Base-by-base conservation (phyloP, 345 rosid species). In the Erodium maritimum region DNA sequence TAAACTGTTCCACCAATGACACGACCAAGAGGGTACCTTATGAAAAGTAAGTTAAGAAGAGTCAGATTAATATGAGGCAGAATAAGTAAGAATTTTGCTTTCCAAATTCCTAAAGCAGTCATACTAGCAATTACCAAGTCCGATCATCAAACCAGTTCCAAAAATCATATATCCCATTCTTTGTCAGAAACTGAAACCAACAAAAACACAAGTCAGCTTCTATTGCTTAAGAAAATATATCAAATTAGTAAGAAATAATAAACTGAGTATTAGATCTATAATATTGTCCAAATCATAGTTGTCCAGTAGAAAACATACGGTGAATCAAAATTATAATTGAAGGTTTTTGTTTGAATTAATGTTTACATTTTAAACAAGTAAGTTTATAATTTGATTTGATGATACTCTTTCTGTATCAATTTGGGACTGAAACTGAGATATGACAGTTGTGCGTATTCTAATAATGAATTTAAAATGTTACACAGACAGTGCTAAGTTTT, bases 1-100 rank as follows among this genome's bases (percentile, higher is more conserved):
- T 87, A 93, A 75, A 93, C 99, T 67, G 99, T 87, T 73, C 99
- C 97, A 63, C 97, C 97, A 68, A 90, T 89, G 67, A 93, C 99
- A 72, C 88, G 87, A 22, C 95, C 95, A 55, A 89, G 88, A 50
- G 97, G 97, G 69, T 86, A 86, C 95, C 97, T 90, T 51, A 53
- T 42, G 64, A 52, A 55, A 51, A 24, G 55, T 45, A 65, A 17
- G 22, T 5, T 10, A 29, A 42, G 58, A 29, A 29, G 37, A 48
- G 24, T 55, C 45, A 12, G 24, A 12, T 50, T 6, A 29, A 23
- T 22, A 24, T 34, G 17, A 46, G 55, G 48, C 5, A 25, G 19
- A 67, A 20, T 9, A 59, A 56, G 21, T 51, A 58, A 58, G 9
- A 58, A 22, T 58, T 37, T 17, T 52, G 18, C 3, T 0, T 17